A percentile compares a stretch with the other conserved stretches of the same genome.
Conservation (phyloP, 441 rosid genomes). For the Viola pubescens region DNA sequence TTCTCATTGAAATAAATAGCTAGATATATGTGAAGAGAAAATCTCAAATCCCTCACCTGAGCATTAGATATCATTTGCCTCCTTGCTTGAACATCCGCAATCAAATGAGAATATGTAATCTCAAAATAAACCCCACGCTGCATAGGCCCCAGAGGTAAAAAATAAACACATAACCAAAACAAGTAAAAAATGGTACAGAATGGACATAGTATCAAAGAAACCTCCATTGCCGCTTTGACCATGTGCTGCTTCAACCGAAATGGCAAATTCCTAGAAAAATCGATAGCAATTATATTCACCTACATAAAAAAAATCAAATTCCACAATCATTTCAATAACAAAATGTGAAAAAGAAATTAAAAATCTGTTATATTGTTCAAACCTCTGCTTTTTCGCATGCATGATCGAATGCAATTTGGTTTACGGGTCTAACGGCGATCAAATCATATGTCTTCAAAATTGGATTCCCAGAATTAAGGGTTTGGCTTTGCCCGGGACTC, state of each 20-base stretch:
- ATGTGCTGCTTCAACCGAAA: conserved; percentile 56
- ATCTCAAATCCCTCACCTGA: conserved; percentile 37
- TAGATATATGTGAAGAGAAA: not conserved
- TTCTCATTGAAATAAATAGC: not conserved
- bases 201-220: conserved; percentile 19
- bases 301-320: conserved; percentile 12
- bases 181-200: not conserved
- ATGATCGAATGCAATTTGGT: conserved; percentile 55
- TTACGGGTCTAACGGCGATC: conserved; percentile 64
- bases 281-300: conserved; percentile 76
- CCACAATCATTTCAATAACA: not conserved
- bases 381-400: conserved; percentile 76
- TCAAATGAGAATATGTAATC: conserved; percentile 58
- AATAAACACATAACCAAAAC: not conserved
- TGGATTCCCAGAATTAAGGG: conserved; percentile 62
- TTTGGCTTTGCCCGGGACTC: conserved; percentile 41
- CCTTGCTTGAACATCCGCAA: conserved; percentile 53
- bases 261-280: conserved; percentile 52
- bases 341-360: not conserved
- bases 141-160: not conserved
- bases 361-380: not conserved
- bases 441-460: conserved; percentile 67
- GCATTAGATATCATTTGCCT: conserved; percentile 69
- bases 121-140: conserved; percentile 88
- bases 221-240: conserved; percentile 74